A percentile compares a stretch with the other conserved stretches of the same genome.
phyloP scores from a whole-genome alignment of 768 basidiomycete genomes.

The Baorangia bicolor region DNA sequence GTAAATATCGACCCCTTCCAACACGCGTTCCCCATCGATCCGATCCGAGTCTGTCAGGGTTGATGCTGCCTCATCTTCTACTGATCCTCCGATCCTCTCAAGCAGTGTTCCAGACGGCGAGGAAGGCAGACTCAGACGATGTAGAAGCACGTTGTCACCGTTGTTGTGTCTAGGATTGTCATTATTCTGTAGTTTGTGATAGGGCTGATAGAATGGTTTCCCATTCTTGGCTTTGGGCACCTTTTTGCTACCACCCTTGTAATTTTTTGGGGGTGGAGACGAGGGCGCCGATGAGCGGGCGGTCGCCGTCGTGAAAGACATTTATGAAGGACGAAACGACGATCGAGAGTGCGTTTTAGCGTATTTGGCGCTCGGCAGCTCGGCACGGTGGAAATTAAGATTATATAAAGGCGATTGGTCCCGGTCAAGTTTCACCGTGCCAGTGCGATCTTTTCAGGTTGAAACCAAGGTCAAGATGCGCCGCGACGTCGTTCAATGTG shows the following conservation, averaged over 20 bases:
- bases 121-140: conserved; percentile 16
- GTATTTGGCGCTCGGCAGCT: not conserved
- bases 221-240: conserved; percentile 5
- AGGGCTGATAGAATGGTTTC: not conserved
- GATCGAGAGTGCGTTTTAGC: not conserved
- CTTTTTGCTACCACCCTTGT: conserved; percentile 5
- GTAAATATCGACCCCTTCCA: not conserved
- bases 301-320: conserved; percentile 1
- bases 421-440: too few species aligned
- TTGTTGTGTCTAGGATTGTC: not conserved
- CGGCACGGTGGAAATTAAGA: conserved; percentile 7
- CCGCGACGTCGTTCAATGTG: not conserved
- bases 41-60: not conserved
- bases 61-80: not conserved
- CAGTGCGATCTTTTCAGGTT: too few species aligned
- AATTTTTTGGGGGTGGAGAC: not conserved
- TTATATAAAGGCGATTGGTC: conserved; percentile 1
- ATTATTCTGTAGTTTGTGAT: not conserved
- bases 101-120: conserved; percentile 14
- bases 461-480: not conserved
- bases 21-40: conserved; percentile 7
- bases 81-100: conserved; percentile 20
- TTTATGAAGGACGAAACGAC: not conserved
- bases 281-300: not conserved
- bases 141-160: conserved; percentile 9